Evolutionary conservation across 192 early-diverging fungal species (phyloP), one percentile per base, ranked within the genome.

Genomic region (Neocallimastix lanati): DNA sequence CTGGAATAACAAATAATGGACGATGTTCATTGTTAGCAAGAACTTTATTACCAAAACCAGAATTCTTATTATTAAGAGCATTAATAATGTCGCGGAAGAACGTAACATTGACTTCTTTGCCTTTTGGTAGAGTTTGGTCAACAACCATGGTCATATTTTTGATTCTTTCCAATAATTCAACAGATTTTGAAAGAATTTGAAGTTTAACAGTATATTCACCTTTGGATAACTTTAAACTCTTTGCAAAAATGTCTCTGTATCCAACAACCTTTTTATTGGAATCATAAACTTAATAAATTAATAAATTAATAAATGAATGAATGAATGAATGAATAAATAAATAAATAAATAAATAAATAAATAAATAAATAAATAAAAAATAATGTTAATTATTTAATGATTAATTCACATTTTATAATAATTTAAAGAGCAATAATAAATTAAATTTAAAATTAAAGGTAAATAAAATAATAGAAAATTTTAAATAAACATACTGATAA

Each of bases 171-270:
- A 98, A 87, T 1, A 89, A 82, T 79, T 88, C 88, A 29, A 93
- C 83, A 16, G 81, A 87, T 77, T 90, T 85, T 28, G 93, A 92
- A 29, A 90, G 85, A 21, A 99, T 80, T 85, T 95, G 96, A 33
- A 91, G 92, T 28, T 90, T 92, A 29, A 96, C 84, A 6, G 88
- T 88, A 83, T 97, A 98, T 76, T 94, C 94, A 30, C 97, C 97
- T 80, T 88, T 87, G 28, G 84, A 81, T 13, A 99, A 82, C 40
- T 92, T 92, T 28, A 94, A 80, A 0, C 80, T 81, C 78, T 90
- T 91, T 29, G 92, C 82, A 82, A 94, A 96, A 29, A 93, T 87
- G 85, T 93, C 93, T 76, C 92, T 85, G 28, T 86, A 88, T 0
- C 85, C 88, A 27, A 95, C 78, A 12, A 92, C 83, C 78, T 90